phyloP scores from a whole-genome alignment of 1,284 basidiomycete species.

The Porogramme epimiltina region DNA sequence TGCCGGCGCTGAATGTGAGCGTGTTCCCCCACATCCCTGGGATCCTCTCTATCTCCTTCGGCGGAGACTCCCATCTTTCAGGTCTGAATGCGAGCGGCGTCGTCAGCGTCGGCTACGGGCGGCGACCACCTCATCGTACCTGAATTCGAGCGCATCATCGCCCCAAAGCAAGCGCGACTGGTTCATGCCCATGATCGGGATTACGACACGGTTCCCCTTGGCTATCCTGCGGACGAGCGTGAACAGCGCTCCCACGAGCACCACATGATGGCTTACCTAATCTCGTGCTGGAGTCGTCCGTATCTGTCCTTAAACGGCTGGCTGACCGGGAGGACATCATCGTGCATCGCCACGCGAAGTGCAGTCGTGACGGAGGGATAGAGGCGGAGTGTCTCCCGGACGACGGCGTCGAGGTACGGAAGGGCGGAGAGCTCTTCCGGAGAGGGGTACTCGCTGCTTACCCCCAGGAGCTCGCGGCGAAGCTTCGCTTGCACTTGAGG shows the following conservation, averaged over 20 bases:
- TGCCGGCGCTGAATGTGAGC: slow-evolving; percentile 62
- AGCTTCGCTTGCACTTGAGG: slow-evolving; percentile 65
- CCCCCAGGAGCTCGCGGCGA: slow-evolving; percentile 60
- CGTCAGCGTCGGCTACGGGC: neutral
- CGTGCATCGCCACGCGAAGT: slow-evolving; percentile 49
- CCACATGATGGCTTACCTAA: slow-evolving; percentile 24
- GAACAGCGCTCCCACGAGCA: neutral
- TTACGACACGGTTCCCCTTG: slow-evolving; percentile 47
- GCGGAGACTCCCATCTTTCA: slow-evolving; percentile 57
- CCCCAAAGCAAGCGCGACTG: slow-evolving; percentile 53
- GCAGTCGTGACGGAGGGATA: slow-evolving; percentile 62
- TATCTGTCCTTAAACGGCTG: slow-evolving; percentile 32
- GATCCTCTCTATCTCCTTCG: slow-evolving; percentile 44
- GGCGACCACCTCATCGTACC: slow-evolving; percentile 28
- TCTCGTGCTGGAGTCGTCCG: slow-evolving; percentile 29
- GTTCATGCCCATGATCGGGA: slow-evolving; percentile 54
- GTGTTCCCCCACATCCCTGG: slow-evolving; percentile 62
- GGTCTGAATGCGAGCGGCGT: slow-evolving; percentile 47
- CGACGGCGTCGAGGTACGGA: slow-evolving; percentile 64
- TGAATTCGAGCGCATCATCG: slow-evolving; percentile 54
- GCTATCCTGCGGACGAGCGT: slow-evolving; percentile 28
- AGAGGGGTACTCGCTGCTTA: slow-evolving; percentile 38
- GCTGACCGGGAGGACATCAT: slow-evolving; percentile 44
- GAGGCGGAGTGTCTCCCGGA: slow-evolving; percentile 72
- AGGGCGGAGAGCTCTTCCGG: slow-evolving; percentile 63